Conservation (phyloP, 306 rosid genomes). For the Fragaria ananassa region DNA sequence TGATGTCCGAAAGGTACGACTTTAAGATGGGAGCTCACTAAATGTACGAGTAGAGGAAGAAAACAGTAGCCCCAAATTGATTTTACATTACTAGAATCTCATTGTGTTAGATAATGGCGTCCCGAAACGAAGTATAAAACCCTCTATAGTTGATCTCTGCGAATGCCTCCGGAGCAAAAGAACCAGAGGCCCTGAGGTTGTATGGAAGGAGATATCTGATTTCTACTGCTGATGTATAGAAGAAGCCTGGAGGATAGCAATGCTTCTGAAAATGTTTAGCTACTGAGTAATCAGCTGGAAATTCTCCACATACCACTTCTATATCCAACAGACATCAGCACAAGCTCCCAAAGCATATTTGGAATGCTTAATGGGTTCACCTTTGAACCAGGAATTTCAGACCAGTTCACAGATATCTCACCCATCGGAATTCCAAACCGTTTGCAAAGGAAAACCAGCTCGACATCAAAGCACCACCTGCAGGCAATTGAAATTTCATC, state of each 20-base stretch:
- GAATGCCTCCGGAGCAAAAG: conserved; percentile 7
- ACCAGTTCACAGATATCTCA: conserved; percentile 96
- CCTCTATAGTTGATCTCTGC: conserved; percentile 2
- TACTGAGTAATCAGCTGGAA: conserved; percentile 36
- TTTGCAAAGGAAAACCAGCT: conserved; percentile 71
- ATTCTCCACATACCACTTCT: conserved; percentile 84
- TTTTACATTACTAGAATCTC: background rate
- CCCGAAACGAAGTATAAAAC: background rate
- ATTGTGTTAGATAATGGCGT: conserved; percentile 10
- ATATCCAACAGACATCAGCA: conserved; percentile 88
- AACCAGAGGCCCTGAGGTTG: background rate
- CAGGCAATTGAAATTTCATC: conserved; percentile 14
- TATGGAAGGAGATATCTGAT: background rate
- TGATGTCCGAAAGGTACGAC: background rate
- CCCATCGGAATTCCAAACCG: conserved; percentile 64
- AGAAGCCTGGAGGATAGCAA: background rate
- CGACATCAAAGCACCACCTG: conserved; percentile 99
- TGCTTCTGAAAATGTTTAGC: conserved; percentile 11
- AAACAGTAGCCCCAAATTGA: background rate
- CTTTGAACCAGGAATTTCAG: conserved; percentile 99
- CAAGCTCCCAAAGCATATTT: conserved; percentile 97
- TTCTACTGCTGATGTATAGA: background rate
- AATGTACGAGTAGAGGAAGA: background rate
- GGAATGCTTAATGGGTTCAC: conserved; percentile 87
- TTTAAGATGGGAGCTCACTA: background rate